Percentiles rank a stretch among this genome's conserved stretches.
These are phyloP conservation scores for Taphrina confusa DNA, from an alignment of 1,139 yeast genomes.

Conservation along the genomic window DNA sequence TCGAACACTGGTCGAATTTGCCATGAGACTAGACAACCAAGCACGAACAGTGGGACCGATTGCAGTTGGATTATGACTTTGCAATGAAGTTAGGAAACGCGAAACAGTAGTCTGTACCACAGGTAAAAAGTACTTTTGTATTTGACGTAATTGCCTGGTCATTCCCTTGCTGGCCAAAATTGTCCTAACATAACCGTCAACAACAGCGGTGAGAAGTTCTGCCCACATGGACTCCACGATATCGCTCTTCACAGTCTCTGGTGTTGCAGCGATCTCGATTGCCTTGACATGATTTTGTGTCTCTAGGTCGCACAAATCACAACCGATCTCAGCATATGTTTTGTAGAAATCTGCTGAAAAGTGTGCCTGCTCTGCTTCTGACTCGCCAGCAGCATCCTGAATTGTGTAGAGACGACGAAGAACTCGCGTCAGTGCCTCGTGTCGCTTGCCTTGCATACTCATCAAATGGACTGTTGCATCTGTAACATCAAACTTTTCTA, in stretches of 20 bases:
- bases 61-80: constrained; percentile 43
- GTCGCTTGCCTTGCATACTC: constrained; percentile 37
- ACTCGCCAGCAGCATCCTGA: neutral
- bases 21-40: constrained; percentile 47
- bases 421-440: constrained; percentile 37
- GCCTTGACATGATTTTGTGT: neutral
- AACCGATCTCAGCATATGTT: neutral
- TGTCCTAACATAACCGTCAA: neutral
- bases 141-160: neutral
- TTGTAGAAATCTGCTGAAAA: neutral
- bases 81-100: constrained; percentile 41
- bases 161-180: neutral
- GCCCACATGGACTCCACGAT: neutral
- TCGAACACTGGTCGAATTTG: constrained; percentile 53
- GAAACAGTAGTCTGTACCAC: constrained; percentile 44
- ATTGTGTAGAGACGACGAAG: constrained; percentile 8
- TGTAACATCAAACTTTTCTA: constrained; percentile 39
- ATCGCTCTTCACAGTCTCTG: neutral
- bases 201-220: neutral
- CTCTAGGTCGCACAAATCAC: constrained; percentile 7
- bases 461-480: constrained; percentile 40
- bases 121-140: too few species aligned
- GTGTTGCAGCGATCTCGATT: neutral
- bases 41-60: constrained; percentile 56
- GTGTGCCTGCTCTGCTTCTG: neutral